These are phyloP conservation scores for Monoraphidium neglectum DNA, from an alignment of 139 green algal species.

Conservation along the genomic window DNA sequence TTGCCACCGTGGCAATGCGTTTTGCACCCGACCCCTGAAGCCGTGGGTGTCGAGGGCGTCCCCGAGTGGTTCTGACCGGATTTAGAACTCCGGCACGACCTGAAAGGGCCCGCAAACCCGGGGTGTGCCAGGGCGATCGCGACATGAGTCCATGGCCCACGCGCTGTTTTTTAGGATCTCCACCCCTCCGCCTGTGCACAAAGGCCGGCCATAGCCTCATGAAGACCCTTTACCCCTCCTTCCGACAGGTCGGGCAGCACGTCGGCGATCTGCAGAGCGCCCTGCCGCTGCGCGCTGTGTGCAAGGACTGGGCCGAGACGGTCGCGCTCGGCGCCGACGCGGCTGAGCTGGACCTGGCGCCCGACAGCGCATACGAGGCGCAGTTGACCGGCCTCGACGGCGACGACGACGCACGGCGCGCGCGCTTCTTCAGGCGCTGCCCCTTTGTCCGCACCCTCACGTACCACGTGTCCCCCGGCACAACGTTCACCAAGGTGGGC, in stretches of 20 bases:
- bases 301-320: constrained; percentile 21
- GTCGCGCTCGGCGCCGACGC: constrained; percentile 8
- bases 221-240: too few relatives aligned
- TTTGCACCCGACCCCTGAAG: too few relatives aligned
- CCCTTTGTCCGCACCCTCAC: constrained; percentile 18
- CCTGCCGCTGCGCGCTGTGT: constrained; percentile 23
- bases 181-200: too few relatives aligned
- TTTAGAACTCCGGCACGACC: too few relatives aligned
- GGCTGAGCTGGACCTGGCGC: constrained; percentile 14
- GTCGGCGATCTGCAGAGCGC: constrained; percentile 14
- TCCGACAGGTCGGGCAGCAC: constrained; percentile 26
- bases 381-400: neutral
- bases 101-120: too few relatives aligned
- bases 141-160: too few relatives aligned
- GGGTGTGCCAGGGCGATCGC: too few relatives aligned
- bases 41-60: too few relatives aligned
- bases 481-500: constrained; percentile 18
- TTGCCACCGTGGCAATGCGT: too few relatives aligned
- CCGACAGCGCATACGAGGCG: neutral
- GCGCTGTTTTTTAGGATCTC: too few relatives aligned
- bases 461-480: constrained; percentile 22
- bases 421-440: constrained; percentile 22
- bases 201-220: too few relatives aligned
- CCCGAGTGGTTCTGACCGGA: too few relatives aligned
- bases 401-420: neutral